phyloP scores from a whole-genome alignment of 768 basidiomycete genomes.

The Guyanaporus albipodus region DNA sequence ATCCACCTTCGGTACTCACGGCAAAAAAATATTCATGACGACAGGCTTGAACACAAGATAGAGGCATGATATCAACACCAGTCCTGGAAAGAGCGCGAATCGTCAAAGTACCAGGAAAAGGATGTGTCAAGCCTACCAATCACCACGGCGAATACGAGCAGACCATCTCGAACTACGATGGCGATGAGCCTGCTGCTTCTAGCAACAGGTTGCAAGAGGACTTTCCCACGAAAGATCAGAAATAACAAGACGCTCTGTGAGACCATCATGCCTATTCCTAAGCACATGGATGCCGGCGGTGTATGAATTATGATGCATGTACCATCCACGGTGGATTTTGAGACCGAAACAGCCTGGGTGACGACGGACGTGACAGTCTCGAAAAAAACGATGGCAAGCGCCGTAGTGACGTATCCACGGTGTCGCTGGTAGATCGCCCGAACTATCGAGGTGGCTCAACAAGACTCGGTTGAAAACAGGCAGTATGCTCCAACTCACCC shows the following conservation, averaged over 20 bases:
- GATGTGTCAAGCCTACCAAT: constrained; percentile 9
- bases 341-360: background rate
- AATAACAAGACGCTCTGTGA: constrained; percentile 14
- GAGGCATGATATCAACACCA: background rate
- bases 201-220: constrained; percentile 1
- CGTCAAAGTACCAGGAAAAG: background rate
- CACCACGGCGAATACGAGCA: constrained; percentile 5
- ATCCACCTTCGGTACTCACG: constrained; percentile 8
- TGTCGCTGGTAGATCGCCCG: constrained; percentile 12
- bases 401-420: background rate
- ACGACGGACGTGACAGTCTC: background rate
- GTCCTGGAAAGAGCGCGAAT: constrained; percentile 1
- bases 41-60: constrained; percentile 1
- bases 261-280: constrained; percentile 3
- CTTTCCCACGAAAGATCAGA: constrained; percentile 17
- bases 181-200: constrained; percentile 13
- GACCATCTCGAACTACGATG: constrained; percentile 16
- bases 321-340: constrained; percentile 6
- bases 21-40: constrained; percentile 14
- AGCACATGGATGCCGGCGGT: background rate
- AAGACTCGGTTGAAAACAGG: background rate
- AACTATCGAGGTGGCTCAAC: constrained; percentile 5
- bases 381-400: constrained; percentile 1
- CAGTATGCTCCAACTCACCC: constrained; percentile 11
- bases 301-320: constrained; percentile 7